These are phyloP conservation scores for Moesziomyces sp. DNA, from an alignment of 1,284 basidiomycete genomes.

Conservation along the genomic window DNA sequence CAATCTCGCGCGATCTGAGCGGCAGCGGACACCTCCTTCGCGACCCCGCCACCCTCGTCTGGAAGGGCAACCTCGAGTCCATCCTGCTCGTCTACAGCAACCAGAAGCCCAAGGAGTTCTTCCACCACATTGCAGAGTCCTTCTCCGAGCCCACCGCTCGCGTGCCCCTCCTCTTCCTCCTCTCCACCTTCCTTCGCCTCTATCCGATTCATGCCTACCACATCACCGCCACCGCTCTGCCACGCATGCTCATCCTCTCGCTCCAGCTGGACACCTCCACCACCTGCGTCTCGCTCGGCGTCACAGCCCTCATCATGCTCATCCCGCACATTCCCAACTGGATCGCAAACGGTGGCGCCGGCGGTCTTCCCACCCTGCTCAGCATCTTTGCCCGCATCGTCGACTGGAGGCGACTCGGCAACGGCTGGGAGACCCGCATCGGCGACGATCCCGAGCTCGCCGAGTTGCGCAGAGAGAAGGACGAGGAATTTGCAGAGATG, in stretches of 20 bases:
- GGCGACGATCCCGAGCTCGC: constrained; percentile 40
- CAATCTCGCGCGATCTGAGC: constrained; percentile 11
- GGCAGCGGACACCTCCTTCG: constrained; percentile 13
- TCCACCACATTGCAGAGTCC: constrained; percentile 59
- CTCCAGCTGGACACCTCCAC: constrained; percentile 60
- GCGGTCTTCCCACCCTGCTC: constrained; percentile 57
- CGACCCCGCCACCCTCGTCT: constrained; percentile 41
- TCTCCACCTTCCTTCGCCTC: constrained; percentile 60
- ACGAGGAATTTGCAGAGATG: constrained; percentile 54
- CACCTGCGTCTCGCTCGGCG: constrained; percentile 54
- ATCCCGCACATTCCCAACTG: constrained; percentile 65
- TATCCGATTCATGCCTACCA: constrained; percentile 62
- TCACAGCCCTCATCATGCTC: constrained; percentile 62
- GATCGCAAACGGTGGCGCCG: constrained; percentile 59
- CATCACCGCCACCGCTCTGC: constrained; percentile 61
- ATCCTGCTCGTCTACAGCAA: constrained; percentile 57
- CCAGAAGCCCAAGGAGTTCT: constrained; percentile 59
- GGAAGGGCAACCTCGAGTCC: constrained; percentile 58
- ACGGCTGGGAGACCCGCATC: constrained; percentile 53
- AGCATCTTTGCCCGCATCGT: constrained; percentile 61
- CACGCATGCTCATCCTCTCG: constrained; percentile 49
- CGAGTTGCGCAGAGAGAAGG: constrained; percentile 42
- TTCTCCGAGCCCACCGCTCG: constrained; percentile 47
- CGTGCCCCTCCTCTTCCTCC: constrained; percentile 57
- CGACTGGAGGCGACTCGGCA: constrained; percentile 55